These are phyloP conservation scores for Penicillium soppii DNA, from an alignment of 495 filamentous ascomycete species.

Conservation along the genomic window DNA sequence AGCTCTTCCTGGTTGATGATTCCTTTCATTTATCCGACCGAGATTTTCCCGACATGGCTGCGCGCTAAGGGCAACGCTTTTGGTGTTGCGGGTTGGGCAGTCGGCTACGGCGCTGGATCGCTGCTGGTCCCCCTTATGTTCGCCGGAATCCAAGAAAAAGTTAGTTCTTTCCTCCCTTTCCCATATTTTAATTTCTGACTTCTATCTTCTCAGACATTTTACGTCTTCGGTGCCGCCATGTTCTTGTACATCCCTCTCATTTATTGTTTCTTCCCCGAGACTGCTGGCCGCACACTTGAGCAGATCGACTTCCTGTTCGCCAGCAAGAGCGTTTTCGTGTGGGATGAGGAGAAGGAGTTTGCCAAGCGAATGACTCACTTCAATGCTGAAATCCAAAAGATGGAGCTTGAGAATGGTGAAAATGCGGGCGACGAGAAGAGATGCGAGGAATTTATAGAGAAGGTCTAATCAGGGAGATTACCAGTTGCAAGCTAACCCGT, in stretches of 20 bases:
- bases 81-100: conserved; percentile 45
- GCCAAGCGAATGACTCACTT: neutral
- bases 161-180: neutral
- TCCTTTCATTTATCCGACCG: conserved; percentile 29
- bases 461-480: no score
- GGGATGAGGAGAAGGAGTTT: conserved; percentile 6
- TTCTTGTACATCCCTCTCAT: conserved; percentile 34
- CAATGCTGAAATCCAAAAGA: no score
- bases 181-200: neutral
- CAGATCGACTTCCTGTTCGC: conserved; percentile 43
- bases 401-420: no score
- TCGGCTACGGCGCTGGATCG: conserved; percentile 29
- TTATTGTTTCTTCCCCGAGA: conserved; percentile 34
- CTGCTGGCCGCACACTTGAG: conserved; percentile 39
- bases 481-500: no score
- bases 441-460: no score
- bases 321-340: conserved; percentile 9
- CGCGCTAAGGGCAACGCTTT: conserved; percentile 57
- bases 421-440: no score
- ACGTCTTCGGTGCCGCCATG: conserved; percentile 41
- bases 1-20: neutral
- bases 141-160: conserved; percentile 11
- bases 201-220: conserved; percentile 36
- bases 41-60: conserved; percentile 55
- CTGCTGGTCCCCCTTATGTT: conserved; percentile 12